phyloP scores from a whole-genome alignment of 768 basidiomycete genomes.

The Boletus rubescentipes region DNA sequence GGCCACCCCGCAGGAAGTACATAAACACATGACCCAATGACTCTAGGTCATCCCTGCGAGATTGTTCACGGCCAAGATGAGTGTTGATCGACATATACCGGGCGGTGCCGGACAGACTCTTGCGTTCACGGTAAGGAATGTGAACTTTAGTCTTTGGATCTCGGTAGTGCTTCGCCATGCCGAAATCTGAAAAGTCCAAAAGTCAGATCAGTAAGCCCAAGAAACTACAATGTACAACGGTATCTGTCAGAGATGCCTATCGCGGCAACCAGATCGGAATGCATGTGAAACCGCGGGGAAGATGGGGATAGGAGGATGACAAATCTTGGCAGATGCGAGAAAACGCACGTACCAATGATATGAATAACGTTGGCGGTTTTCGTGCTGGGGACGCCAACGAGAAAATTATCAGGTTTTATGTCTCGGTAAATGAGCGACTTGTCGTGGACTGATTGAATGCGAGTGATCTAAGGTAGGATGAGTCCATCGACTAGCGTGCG shows the following conservation, averaged over 20 bases:
- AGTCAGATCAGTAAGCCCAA: conserved; percentile 8
- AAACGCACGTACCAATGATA: conserved; percentile 68
- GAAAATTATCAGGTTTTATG: conserved; percentile 99
- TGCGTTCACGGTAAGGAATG: conserved; percentile 99
- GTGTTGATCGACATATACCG: conserved; percentile 99
- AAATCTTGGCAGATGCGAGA: conserved; percentile 4
- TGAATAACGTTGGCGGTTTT: conserved; percentile 88
- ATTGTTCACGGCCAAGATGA: conserved; percentile 93
- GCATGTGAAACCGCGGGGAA: not conserved
- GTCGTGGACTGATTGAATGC: conserved; percentile 96
- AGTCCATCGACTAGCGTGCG: not conserved
- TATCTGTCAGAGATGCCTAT: not conserved
- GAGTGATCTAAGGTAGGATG: conserved; percentile 67
- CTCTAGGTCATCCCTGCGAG: conserved; percentile 93
- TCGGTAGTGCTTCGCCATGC: conserved; percentile 99
- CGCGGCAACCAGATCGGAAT: not conserved
- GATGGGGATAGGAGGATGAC: conserved; percentile 3
- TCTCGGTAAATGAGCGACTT: conserved; percentile 98
- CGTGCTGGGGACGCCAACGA: conserved; percentile 90
- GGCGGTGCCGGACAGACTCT: conserved; percentile 93
- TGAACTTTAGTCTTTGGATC: conserved; percentile 98
- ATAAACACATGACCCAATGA: conserved; percentile 99
- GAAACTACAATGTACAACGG: not conserved
- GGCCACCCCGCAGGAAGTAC: conserved; percentile 95
- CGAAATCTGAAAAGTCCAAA: conserved; percentile 66